Percentiles rank a stretch among this genome's conserved stretches.
Conservation (phyloP, 495 filamentous ascomycete species). For the Xylaria nigripes region DNA sequence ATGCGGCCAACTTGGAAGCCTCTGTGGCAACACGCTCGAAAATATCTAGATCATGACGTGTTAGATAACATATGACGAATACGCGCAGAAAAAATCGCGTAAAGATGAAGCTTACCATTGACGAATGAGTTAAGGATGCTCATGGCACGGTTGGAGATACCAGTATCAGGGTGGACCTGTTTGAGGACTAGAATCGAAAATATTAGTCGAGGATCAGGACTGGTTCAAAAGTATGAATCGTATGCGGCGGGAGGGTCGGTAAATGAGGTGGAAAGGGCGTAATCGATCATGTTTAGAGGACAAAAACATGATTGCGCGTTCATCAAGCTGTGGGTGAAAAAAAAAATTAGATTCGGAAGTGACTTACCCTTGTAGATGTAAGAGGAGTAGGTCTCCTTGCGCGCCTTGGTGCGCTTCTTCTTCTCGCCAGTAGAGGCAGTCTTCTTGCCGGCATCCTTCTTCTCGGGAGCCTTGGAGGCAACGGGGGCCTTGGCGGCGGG, state of each 20-base stretch:
- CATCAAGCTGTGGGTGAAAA: background rate
- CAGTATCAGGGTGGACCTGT: slow-evolving; percentile 99
- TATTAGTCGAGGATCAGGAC: slow-evolving; percentile 7
- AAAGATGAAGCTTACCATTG: slow-evolving; percentile 65
- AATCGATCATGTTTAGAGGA: background rate
- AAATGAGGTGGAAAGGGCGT: background rate
- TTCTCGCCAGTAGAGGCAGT: slow-evolving; percentile 91
- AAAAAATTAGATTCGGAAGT: background rate
- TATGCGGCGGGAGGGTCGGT: background rate
- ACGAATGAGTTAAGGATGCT: slow-evolving; percentile 99
- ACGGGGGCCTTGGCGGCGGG: slow-evolving; percentile 96
- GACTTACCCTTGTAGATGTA: slow-evolving; percentile 99
- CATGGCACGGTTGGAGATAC: slow-evolving; percentile 99
- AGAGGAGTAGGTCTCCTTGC: slow-evolving; percentile 98
- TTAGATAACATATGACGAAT: slow-evolving; percentile 18
- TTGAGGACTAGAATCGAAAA: slow-evolving; percentile 68
- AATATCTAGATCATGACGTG: slow-evolving; percentile 59
- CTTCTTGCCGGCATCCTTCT: slow-evolving; percentile 99
- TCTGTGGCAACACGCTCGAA: slow-evolving; percentile 99
- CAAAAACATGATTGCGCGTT: background rate
- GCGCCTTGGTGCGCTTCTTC: slow-evolving; percentile 99
- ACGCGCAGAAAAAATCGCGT: background rate
- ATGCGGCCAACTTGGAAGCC: slow-evolving; percentile 96
- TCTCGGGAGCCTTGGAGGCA: slow-evolving; percentile 70
- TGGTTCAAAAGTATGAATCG: background rate